Conservation (phyloP, 768 basidiomycete genomes). For the Russula compacta region DNA sequence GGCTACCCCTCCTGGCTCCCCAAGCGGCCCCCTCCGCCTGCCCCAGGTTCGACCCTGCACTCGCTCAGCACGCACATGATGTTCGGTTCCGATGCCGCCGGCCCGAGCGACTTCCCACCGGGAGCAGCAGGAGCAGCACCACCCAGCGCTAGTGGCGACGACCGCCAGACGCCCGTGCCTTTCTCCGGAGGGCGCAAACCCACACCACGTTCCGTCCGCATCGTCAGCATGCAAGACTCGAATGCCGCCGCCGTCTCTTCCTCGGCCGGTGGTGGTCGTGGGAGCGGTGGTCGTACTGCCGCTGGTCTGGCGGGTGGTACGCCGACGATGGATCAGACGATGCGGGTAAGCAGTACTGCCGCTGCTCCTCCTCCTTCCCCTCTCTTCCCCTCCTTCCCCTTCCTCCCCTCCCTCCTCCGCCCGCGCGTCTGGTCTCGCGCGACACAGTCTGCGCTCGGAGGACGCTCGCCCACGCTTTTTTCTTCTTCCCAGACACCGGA, state of each 20-base stretch:
- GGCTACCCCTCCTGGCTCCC: constrained; percentile 85
- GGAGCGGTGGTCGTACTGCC: background rate
- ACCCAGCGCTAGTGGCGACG: background rate
- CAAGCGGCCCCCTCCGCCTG: constrained; percentile 64
- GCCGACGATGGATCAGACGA: constrained; percentile 45
- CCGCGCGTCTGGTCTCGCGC: constrained; percentile 53
- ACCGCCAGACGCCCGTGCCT: constrained; percentile 21
- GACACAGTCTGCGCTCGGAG: constrained; percentile 32
- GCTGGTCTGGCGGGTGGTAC: constrained; percentile 24
- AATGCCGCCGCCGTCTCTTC: background rate
- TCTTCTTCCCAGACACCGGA: constrained; percentile 32
- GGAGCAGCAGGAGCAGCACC: background rate
- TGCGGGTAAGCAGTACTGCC: constrained; percentile 31
- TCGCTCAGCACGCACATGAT: constrained; percentile 39
- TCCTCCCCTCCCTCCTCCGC: constrained; percentile 23
- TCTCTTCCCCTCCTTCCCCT: background rate
- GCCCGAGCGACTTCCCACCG: constrained; percentile 19
- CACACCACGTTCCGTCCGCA: constrained; percentile 73
- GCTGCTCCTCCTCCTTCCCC: constrained; percentile 11
- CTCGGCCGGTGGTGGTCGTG: background rate
- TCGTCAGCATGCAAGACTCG: constrained; percentile 56
- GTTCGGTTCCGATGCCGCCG: constrained; percentile 13
- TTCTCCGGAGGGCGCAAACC: constrained; percentile 60
- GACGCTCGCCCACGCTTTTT: constrained; percentile 36
- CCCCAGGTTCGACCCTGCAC: constrained; percentile 61